Conservation (phyloP, 306 rosid species). For the Canavalia ensiformis region DNA sequence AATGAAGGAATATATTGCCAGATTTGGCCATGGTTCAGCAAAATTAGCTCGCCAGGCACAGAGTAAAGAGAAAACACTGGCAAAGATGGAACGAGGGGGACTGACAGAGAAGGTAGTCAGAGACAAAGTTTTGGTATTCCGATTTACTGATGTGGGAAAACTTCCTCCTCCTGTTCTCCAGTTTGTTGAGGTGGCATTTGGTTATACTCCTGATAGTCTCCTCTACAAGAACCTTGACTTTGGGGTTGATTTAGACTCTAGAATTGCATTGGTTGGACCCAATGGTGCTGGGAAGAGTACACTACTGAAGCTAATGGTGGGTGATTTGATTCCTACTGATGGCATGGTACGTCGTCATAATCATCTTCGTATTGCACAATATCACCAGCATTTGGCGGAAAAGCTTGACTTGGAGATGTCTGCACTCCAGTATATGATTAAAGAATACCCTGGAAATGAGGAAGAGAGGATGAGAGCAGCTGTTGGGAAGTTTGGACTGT, state of each 20-base stretch:
- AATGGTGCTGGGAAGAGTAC: conserved; percentile 99
- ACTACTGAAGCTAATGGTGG: conserved; percentile 97
- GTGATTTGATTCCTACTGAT: conserved; percentile 80
- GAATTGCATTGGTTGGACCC: conserved; percentile 95
- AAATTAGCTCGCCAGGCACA: conserved; percentile 99
- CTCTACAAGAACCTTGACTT: conserved; percentile 87
- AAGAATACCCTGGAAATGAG: conserved; percentile 92
- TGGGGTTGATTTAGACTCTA: conserved; percentile 94
- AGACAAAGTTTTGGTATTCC: conserved; percentile 84
- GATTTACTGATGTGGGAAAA: conserved; percentile 93
- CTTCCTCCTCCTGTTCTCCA: conserved; percentile 99
- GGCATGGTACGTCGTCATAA: conserved; percentile 98
- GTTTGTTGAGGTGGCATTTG: conserved; percentile 87
- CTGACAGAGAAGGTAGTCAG: conserved; percentile 84
- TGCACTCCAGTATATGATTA: conserved; percentile 85
- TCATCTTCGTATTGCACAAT: conserved; percentile 95
- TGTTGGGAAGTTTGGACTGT: conserved; percentile 90
- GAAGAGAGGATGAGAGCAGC: conserved; percentile 96
- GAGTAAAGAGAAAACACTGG: conserved; percentile 94
- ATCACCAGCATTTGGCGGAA: conserved; percentile 92
- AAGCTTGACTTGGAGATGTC: conserved; percentile 89
- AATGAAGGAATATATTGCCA: conserved; percentile 96
- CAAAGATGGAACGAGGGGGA: conserved; percentile 99
- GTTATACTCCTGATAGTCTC: conserved; percentile 90
- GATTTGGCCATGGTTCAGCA: conserved; percentile 98